Evolutionary conservation across 768 basidiomycete genomes (phyloP).

Genomic region (Kwoniella pini): DNA sequence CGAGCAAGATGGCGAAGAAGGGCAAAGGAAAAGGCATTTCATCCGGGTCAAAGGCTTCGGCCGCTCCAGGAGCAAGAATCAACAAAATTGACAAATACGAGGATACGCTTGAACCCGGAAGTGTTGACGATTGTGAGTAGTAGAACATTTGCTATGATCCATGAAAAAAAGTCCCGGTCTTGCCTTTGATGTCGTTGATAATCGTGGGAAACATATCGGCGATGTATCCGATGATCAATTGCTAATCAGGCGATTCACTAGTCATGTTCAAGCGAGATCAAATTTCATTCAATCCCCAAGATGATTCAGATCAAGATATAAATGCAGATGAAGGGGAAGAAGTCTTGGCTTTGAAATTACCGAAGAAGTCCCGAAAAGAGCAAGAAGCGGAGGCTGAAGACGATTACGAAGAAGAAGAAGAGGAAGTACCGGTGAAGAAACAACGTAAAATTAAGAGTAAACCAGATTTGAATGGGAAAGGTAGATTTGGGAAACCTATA

Average conservation of each 20-base stretch:
- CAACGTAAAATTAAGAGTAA: conserved; percentile 35
- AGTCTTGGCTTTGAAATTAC: conserved; percentile 65
- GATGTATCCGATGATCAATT: too few relatives aligned
- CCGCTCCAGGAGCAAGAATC: conserved; percentile 28
- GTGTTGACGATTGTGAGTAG: conserved; percentile 53
- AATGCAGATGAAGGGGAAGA: conserved; percentile 68
- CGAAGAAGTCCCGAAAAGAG: conserved; percentile 8
- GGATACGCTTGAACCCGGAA: conserved; percentile 52
- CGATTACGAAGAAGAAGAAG: conserved; percentile 59
- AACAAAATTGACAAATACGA: conserved; percentile 50
- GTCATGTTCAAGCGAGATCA: conserved; percentile 63
- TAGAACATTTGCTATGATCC: background rate
- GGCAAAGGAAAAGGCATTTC: conserved; percentile 9
- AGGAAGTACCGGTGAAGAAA: conserved; percentile 39
- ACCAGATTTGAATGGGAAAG: conserved; percentile 39
- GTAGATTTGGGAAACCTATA: conserved; percentile 52
- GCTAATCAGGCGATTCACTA: conserved; percentile 16
- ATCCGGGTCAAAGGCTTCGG: conserved; percentile 9
- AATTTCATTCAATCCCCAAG: conserved; percentile 71
- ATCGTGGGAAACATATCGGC: too few relatives aligned
- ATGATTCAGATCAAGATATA: conserved; percentile 53
- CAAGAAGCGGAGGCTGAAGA: conserved; percentile 45
- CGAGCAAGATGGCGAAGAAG: conserved; percentile 20
- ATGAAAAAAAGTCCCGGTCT: too few relatives aligned
- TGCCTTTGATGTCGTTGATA: background rate